A percentile compares a stretch with the other conserved stretches of the same genome.
These are phyloP conservation scores for Suillus sp. DNA, from an alignment of 768 basidiomycete genomes.

Conservation along the genomic window DNA sequence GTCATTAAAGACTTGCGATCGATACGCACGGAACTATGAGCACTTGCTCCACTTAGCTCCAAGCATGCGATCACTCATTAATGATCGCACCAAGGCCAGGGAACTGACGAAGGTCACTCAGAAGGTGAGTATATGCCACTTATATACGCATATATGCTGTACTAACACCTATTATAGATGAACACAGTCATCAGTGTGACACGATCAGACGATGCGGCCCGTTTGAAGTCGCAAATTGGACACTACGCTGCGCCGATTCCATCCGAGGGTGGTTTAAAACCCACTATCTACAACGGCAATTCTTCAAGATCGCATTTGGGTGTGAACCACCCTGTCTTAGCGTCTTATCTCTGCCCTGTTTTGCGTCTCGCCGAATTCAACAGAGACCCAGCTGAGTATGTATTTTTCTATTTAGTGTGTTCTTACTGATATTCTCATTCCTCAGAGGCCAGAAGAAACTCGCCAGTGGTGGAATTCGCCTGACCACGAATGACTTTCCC, in stretches of 20 bases:
- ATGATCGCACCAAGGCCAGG: too few species aligned
- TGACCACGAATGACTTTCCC: conserved; percentile 7
- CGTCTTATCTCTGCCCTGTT: conserved; percentile 2
- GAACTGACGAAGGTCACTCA: too few species aligned
- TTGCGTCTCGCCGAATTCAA: background rate
- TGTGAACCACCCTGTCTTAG: conserved; percentile 8
- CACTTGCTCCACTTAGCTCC: too few species aligned
- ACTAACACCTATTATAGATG: conserved; percentile 5
- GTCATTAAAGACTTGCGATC: too few species aligned
- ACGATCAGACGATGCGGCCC: background rate
- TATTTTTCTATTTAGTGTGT: background rate
- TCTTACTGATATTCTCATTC: background rate
- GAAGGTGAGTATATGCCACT: too few species aligned
- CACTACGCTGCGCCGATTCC: conserved; percentile 10
- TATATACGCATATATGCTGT: too few species aligned
- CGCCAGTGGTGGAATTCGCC: background rate
- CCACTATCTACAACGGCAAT: conserved; percentile 1
- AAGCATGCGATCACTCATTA: too few species aligned
- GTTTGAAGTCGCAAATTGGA: background rate
- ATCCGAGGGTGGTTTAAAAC: background rate
- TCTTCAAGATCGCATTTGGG: background rate
- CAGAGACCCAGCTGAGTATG: conserved; percentile 7
- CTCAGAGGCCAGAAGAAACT: conserved; percentile 4
- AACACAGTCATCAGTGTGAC: conserved; percentile 1
- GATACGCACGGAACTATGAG: too few species aligned